Evolutionary conservation across 352 stramenopile species (phyloP), one percentile per base, ranked within the genome.

Genomic region (Globisporangium iwayamae): DNA sequence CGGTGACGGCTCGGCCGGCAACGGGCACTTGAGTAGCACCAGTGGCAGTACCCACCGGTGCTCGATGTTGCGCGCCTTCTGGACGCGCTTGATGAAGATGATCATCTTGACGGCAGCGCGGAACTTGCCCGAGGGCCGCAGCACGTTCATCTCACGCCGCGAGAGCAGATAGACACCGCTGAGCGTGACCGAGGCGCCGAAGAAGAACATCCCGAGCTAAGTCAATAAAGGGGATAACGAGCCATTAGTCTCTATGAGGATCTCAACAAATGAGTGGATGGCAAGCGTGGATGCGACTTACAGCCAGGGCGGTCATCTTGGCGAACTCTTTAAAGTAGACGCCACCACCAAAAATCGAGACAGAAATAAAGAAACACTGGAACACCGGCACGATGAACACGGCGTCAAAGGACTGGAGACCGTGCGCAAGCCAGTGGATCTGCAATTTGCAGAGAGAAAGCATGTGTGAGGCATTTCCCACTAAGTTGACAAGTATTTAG

Each of bases 311-410:
- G 11, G 65, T 45, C 77, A 94, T 90, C 38, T 60, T 69, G 8
- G 73, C 64, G 60, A 94, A 93, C 66, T 94, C 85, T 57, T 91
- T 87, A 56, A 97, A 97, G 68, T 96, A 97, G 5, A 97, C 75
- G 11, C 87, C 90, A 9, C 90, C 90, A 8, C 85, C 88, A 45
- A 96, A 83, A 53, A 97, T 91, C 22, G 81, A 91, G n/a, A 93
- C 83, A 4, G 91, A 94, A 52, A 93, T 97, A 73, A 95, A 96
- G 68, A 96, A 96, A 57, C 91, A 95, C 71, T 92, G 83, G 64
- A 95, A 93, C 2, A 92, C 78, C 0, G 87, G 87, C 11, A 96
- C 83, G 36, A 97, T 72, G 39, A 97, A 91, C 9, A 93, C 84
- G 2, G 89, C 89, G 68, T 96, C 89, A 48, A 96, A 96, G 11